These are phyloP conservation scores for Apiospora phragmitis DNA, from an alignment of 2,329 filamentous ascomycete genomes.

Conservation along the genomic window DNA sequence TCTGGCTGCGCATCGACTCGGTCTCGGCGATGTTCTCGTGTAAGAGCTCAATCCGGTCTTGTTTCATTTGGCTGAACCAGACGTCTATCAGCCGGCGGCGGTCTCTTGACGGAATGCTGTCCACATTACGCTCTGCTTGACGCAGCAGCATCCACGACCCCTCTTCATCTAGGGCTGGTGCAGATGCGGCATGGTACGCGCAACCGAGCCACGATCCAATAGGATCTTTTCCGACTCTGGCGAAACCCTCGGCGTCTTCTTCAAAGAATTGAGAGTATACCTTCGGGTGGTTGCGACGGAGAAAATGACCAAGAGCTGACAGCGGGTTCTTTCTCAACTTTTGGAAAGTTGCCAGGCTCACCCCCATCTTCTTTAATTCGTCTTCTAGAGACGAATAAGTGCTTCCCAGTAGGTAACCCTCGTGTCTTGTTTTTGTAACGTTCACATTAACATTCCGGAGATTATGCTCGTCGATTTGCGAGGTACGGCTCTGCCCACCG, in stretches of 20 bases:
- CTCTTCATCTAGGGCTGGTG: background rate
- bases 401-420: slow-evolving; percentile 26
- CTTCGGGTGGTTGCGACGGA: background rate
- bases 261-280: background rate
- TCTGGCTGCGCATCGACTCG: slow-evolving; percentile 19
- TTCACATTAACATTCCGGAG: slow-evolving; percentile 41
- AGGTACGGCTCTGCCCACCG: slow-evolving; percentile 59
- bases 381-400: slow-evolving; percentile 26
- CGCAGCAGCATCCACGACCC: background rate
- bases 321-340: background rate
- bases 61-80: slow-evolving; percentile 27
- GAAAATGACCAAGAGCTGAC: slow-evolving; percentile 19
- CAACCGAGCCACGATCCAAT: slow-evolving; percentile 27
- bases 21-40: slow-evolving; percentile 17
- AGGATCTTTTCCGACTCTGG: slow-evolving; percentile 15
- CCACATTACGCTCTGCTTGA: slow-evolving; percentile 15
- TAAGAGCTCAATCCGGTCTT: background rate
- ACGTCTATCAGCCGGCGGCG: slow-evolving; percentile 26
- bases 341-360: background rate
- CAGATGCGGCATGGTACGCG: background rate
- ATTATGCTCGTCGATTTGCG: slow-evolving; percentile 49
- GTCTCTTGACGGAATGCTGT: slow-evolving; percentile 22
- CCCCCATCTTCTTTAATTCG: slow-evolving; percentile 18
- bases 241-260: slow-evolving; percentile 26
- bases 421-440: slow-evolving; percentile 37